Evolutionary conservation across 371 early-diverging fungal species (phyloP), one percentile per base, ranked within the genome.

Genomic region (Mortierella sp.): DNA sequence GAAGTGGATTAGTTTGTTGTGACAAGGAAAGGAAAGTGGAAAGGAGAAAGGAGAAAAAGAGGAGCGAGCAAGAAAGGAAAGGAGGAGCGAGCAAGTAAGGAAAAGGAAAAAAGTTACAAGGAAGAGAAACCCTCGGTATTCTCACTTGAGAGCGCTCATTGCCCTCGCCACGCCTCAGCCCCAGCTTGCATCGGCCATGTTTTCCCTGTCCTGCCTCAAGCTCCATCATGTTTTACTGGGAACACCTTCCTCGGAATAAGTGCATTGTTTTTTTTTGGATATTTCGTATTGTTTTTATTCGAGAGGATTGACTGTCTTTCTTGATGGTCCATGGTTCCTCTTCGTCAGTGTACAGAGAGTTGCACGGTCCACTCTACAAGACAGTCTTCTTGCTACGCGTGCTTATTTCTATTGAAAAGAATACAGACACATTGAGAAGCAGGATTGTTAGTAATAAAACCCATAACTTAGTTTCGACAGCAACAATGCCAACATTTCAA

Each of bases 391-490:
- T 38, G 68, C 42, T 68, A 68, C 68, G 38, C 68, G 24, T 65
- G 70, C 72, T 81, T 81, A 81, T 81, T 81, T 81, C 81, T 80
- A 76, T 31, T 31, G 10, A 54, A 26, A 52, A 34, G 11, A 63
- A 58, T 0, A 9, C 2, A 8, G 9, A 68, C 3, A 9, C 0
- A 24, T 48, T 14, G 48, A 48, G 3, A 38, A 19, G 68, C 24
- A 42, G 9, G 10, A 42, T 38, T 19, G 34, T 68, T 42, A 68
- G 68, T 10, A 34, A 34, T 9, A 8, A 28, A 24, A 68, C 24
- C 38, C 21, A 68, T 10, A 1, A 38, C 68, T 38, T 26, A 60
- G 16, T 4, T 16, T 10, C 14, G 24, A 34, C 24, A 34, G 10
- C 9, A 42, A 11, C 19, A 42, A 21, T 3, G 16, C 14, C 24